Evolutionary conservation across 2,329 filamentous ascomycete species (phyloP).

Genomic region (Ceratocystis eucalypticola): DNA sequence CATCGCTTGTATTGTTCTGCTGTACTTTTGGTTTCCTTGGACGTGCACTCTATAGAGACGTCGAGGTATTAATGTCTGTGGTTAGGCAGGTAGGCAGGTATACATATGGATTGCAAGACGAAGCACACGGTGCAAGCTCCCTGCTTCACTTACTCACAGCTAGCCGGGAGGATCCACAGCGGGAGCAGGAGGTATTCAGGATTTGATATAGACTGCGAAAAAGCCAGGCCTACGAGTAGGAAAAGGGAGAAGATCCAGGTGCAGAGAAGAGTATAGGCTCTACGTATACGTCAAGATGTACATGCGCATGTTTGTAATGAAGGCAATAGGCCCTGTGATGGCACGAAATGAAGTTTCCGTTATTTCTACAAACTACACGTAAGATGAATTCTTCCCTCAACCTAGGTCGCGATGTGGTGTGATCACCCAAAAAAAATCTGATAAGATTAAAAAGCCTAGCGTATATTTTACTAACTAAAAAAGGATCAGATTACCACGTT

Average conservation of each 20-base stretch:
- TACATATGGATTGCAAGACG: neutral
- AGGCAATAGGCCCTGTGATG: neutral
- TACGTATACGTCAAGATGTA: neutral
- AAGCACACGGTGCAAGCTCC: neutral
- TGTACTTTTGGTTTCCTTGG: too few species aligned
- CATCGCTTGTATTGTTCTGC: too few species aligned
- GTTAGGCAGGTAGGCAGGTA: neutral
- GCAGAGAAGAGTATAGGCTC: neutral
- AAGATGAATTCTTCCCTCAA: neutral
- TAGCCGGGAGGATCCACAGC: neutral
- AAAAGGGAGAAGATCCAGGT: neutral
- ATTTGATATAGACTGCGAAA: neutral
- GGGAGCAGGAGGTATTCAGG: neutral
- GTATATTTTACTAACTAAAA: neutral
- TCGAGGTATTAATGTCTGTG: too few species aligned
- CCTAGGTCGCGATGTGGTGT: neutral
- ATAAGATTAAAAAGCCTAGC: slow-evolving; percentile 7
- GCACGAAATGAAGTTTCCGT: neutral
- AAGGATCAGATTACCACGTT: slow-evolving; percentile 5
- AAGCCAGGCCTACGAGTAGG: neutral
- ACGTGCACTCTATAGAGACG: too few species aligned
- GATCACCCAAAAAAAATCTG: neutral
- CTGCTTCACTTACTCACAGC: neutral
- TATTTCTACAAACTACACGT: neutral
- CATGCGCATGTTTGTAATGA: neutral